These are phyloP conservation scores for Candida khao-thaluensis DNA, from an alignment of 805 yeast species.

Conservation along the genomic window DNA sequence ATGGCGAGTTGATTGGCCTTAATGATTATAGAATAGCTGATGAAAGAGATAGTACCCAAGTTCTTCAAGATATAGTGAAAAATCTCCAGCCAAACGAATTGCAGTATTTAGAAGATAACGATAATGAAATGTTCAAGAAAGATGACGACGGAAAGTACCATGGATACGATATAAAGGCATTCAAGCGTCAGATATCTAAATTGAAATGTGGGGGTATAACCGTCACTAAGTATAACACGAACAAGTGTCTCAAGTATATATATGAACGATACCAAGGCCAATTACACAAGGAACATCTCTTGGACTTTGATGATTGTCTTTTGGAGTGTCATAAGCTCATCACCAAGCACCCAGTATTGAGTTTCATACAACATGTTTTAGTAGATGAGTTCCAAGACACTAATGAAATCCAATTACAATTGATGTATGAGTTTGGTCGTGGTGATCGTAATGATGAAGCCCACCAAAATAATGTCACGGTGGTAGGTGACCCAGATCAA, in stretches of 20 bases:
- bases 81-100: constrained; percentile 21
- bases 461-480: constrained; percentile 59
- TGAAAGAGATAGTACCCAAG: constrained; percentile 55
- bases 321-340: constrained; percentile 54
- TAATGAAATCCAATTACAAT: constrained; percentile 67
- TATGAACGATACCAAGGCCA: constrained; percentile 54
- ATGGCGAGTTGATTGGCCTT: constrained; percentile 52
- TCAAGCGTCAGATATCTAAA: constrained; percentile 49
- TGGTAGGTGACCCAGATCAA: constrained; percentile 97
- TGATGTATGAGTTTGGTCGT: constrained; percentile 51
- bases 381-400: constrained; percentile 98
- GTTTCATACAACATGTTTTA: constrained; percentile 62
- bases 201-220: constrained; percentile 57
- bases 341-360: constrained; percentile 43
- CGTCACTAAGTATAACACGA: constrained; percentile 30
- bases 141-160: constrained; percentile 19
- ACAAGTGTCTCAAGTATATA: constrained; percentile 20
- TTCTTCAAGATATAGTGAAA: constrained; percentile 43
- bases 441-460: constrained; percentile 30
- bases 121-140: constrained; percentile 12
- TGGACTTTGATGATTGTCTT: constrained; percentile 87
- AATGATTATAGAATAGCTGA: constrained; percentile 56
- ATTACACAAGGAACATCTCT: constrained; percentile 40
- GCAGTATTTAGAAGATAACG: constrained; percentile 5
- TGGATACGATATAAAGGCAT: constrained; percentile 41